Conservation (phyloP, 2,329 filamentous ascomycete genomes). For the Fusarium sp. region DNA sequence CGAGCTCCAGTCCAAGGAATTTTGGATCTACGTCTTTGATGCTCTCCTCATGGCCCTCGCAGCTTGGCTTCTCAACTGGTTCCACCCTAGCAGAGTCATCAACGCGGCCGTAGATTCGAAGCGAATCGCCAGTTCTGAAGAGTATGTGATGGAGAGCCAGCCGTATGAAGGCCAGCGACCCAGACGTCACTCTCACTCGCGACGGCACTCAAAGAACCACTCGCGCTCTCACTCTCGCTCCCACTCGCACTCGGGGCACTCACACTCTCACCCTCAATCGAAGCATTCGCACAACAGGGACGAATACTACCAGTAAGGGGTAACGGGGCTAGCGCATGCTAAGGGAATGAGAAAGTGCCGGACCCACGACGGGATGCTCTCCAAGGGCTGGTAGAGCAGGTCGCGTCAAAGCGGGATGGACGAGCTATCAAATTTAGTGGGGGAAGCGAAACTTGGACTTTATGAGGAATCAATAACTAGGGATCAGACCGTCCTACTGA, state of each 20-base stretch:
- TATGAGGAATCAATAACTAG: background rate
- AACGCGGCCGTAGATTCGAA: conserved; percentile 33
- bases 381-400: background rate
- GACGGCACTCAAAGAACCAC: background rate
- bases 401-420: background rate
- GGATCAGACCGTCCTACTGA: background rate
- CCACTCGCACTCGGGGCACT: conserved; percentile 4
- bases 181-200: conserved; percentile 9
- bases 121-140: conserved; percentile 41
- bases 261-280: background rate
- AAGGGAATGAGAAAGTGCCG: background rate
- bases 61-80: conserved; percentile 43
- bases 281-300: conserved; percentile 4
- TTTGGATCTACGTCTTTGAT: conserved; percentile 54
- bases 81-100: conserved; percentile 46
- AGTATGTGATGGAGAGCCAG: conserved; percentile 43
- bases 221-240: background rate
- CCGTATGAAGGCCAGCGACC: conserved; percentile 6
- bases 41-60: conserved; percentile 51
- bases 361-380: conserved; percentile 1
- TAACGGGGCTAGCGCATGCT: background rate
- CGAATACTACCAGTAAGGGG: conserved; percentile 17
- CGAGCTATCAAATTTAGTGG: background rate
- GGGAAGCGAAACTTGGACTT: background rate
- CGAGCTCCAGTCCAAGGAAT: conserved; percentile 51